These are phyloP conservation scores for Raffaelea deltoideospora DNA, from an alignment of 2,329 filamentous ascomycete genomes.

Conservation along the genomic window DNA sequence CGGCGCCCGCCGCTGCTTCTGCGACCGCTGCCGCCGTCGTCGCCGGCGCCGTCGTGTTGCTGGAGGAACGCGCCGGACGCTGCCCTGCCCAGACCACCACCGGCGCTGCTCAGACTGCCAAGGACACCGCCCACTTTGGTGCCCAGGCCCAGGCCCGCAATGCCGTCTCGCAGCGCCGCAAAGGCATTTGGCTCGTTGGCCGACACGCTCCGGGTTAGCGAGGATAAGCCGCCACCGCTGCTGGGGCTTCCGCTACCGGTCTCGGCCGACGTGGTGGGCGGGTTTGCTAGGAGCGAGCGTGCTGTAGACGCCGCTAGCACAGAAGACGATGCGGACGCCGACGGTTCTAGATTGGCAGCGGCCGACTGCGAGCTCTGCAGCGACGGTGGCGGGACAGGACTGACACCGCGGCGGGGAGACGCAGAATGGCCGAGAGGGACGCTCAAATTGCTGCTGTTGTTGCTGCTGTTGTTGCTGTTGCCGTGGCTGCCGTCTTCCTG, in stretches of 20 bases:
- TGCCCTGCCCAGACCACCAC: constrained; percentile 3
- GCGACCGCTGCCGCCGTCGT: not conserved
- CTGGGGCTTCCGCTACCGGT: not conserved
- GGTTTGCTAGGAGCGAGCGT: constrained; percentile 8
- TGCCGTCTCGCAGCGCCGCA: constrained; percentile 9
- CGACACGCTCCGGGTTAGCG: constrained; percentile 6
- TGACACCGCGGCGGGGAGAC: constrained; percentile 16
- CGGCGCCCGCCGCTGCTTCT: not conserved
- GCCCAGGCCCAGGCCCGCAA: constrained; percentile 9
- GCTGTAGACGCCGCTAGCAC: not conserved
- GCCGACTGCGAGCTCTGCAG: constrained; percentile 13
- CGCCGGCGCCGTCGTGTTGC: not conserved
- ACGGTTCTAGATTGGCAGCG: constrained; percentile 5
- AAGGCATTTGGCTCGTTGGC: constrained; percentile 9
- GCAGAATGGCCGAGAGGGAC: constrained; percentile 8
- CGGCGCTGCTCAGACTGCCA: constrained; percentile 6
- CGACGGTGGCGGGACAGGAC: constrained; percentile 21
- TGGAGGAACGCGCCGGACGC: not conserved
- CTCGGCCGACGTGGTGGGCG: no score
- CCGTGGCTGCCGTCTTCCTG: constrained; percentile 22
- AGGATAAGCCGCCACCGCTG: constrained; percentile 2
- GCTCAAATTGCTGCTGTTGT: not conserved
- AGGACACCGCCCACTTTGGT: constrained; percentile 11
- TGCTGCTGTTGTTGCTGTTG: not conserved
- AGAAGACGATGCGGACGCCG: not conserved